phyloP scores from a whole-genome alignment of 2,329 filamentous ascomycete species.

The Sporothrix pseudoabietina region DNA sequence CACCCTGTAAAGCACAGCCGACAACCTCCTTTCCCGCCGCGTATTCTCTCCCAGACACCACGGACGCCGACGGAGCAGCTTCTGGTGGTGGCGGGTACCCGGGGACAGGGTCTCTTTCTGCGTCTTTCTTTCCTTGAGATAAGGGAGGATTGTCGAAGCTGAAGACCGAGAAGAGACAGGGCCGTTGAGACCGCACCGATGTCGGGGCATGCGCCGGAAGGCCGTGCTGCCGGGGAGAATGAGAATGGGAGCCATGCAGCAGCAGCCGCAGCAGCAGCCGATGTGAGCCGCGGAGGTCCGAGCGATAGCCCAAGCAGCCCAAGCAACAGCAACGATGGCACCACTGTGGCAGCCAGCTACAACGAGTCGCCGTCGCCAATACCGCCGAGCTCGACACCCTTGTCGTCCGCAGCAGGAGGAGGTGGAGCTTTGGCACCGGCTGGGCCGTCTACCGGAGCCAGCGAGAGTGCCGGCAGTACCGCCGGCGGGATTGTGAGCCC shows the following conservation, averaged over 20 bases:
- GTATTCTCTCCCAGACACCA: neutral
- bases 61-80: conserved; percentile 15
- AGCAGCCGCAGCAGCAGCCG: neutral
- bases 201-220: conserved; percentile 29
- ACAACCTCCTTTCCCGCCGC: neutral
- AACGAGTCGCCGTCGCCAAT: conserved; percentile 19
- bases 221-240: conserved; percentile 21
- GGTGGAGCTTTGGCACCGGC: neutral
- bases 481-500: neutral
- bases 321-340: neutral
- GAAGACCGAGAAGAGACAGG: neutral
- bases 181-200: conserved; percentile 19
- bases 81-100: conserved; percentile 8
- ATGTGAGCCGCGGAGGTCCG: neutral
- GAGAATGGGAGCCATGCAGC: neutral
- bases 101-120: neutral
- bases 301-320: neutral
- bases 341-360: neutral
- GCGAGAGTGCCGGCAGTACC: neutral
- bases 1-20: neutral
- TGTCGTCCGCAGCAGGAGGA: neutral
- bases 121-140: neutral
- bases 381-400: neutral
- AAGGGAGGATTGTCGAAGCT: neutral
- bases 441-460: neutral